Evolutionary conservation across 345 rosid genomes (phyloP), one percentile per base, ranked within the genome.

Genomic region (Nephelium lappaceum): DNA sequence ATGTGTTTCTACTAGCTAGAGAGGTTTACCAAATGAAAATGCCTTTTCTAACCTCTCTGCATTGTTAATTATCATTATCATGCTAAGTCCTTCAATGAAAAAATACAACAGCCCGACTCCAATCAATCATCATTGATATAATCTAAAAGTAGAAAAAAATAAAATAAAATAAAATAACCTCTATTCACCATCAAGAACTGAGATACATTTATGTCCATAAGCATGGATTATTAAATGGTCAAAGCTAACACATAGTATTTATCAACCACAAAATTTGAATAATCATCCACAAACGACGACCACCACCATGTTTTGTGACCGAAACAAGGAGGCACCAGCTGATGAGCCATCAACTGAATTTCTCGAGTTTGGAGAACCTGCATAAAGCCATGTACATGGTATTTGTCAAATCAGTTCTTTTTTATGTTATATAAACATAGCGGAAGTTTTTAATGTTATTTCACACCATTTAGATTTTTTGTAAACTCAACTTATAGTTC

Each of bases 321-420:
- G 23, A 15, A 31, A 57, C 11, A n/a, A 36, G 7, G 58, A 21
- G 63, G 31, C 31, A 12, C 72, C 8, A 0, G 81, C 79, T 3
- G 81, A 76, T 7, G 57, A 73, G 11, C 74, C 75, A 63, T 27
- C 76, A 62, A 43, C 60, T 18, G 77, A 57, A 25, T 45, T 45
- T 18, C 64, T 57, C 15, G 85, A 63, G 51, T 51, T 36, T 1
- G 85, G 78, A 36, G 85, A 75, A 36, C 84, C 84, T 78, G 76
- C 39, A 1, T 18, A n/a, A 3, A 16, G 45, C 14, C 41, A 49
- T 36, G 0, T 7, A 45, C 23, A 8, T 1, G n/a, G n/a, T n/a
- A n/a, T n/a, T n/a, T n/a, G n/a, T n/a, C n/a, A n/a, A n/a, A n/a
- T n/a, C n/a, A n/a, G n/a, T n/a, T n/a, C n/a, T n/a, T n/a, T n/a